Base-by-base conservation (phyloP, 805 yeast species). In the Candida chauliodis region DNA sequence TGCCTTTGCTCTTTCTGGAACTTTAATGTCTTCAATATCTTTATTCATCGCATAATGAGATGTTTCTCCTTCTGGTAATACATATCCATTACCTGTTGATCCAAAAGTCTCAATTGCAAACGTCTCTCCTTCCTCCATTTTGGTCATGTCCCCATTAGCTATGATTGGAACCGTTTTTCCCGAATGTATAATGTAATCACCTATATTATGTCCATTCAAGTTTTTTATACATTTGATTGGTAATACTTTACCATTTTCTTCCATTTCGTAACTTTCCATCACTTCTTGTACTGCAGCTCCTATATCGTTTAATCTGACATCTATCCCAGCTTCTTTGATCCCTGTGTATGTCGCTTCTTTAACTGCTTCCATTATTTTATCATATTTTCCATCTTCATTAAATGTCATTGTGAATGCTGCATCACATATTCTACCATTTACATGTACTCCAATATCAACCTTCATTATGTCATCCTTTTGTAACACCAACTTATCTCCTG, bases 71-170 rank as follows among this genome's bases (percentile, higher is more conserved):
- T 79, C 83, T 6, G 79, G 68, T 34, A 81, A 67, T 24, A 93
- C 98, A 51, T 81, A 83, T 25, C 98, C 99, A 42, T 84, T 77
- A 45, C 99, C 99, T 1, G 99, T 93, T 30, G 96, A 78, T 9
- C 99, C 99, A 56, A 93, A 93, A 2, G 99, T 93, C 66, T 93
- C 99, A 55, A 93, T 91, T 44, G 99, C 99, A 71, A 87, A 91
- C 2, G 88, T 82, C 62, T 93, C 99, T 46, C 96, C 96, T 69
- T 93, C 99, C 61, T 93, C 99, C 96, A 93, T 91, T 73, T 91
- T 91, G 8, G 98, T 93, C 61, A 76, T 76, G 59, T 93, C 99
- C 6, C 89, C 91, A 53, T 86, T 86, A 53, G 90, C 84, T 24
- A 93, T 95, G 53, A 93, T 93, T 13, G 99, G 99, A 33, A 93